Conservation (phyloP, 2,329 filamentous ascomycete genomes). For the Colletotrichum sp. region DNA sequence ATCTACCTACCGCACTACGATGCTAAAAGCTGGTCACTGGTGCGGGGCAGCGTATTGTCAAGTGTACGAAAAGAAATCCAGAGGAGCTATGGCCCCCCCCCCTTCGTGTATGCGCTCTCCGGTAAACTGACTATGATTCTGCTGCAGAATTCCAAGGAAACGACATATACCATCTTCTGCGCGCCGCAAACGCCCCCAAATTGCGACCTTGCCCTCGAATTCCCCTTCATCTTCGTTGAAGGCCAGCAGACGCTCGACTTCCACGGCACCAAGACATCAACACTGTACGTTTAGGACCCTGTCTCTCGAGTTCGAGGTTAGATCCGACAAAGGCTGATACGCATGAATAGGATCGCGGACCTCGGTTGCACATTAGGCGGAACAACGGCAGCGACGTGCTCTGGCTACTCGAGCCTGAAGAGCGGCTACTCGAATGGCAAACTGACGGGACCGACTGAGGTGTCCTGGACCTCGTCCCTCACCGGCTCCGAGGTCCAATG, state of each 20-base stretch:
- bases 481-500: constrained; percentile 45
- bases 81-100: neutral
- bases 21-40: constrained; percentile 44
- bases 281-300: constrained; percentile 38
- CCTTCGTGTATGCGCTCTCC: neutral
- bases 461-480: constrained; percentile 50
- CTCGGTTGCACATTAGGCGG: constrained; percentile 47
- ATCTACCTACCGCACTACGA: constrained; percentile 50
- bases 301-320: neutral
- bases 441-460: constrained; percentile 46
- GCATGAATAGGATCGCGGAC: constrained; percentile 42
- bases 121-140: neutral
- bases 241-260: constrained; percentile 49
- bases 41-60: constrained; percentile 50
- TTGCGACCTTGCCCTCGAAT: constrained; percentile 49
- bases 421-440: constrained; percentile 41
- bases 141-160: constrained; percentile 41
- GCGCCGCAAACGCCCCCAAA: constrained; percentile 41
- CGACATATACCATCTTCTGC: constrained; percentile 56
- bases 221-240: constrained; percentile 52
- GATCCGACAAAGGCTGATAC: neutral
- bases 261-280: constrained; percentile 46
- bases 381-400: constrained; percentile 50
- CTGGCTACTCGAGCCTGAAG: constrained; percentile 51
- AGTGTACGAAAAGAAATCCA: constrained; percentile 34